Base-by-base conservation (phyloP, 495 filamentous ascomycete genomes). In the Xanthoparmelia taractica region DNA sequence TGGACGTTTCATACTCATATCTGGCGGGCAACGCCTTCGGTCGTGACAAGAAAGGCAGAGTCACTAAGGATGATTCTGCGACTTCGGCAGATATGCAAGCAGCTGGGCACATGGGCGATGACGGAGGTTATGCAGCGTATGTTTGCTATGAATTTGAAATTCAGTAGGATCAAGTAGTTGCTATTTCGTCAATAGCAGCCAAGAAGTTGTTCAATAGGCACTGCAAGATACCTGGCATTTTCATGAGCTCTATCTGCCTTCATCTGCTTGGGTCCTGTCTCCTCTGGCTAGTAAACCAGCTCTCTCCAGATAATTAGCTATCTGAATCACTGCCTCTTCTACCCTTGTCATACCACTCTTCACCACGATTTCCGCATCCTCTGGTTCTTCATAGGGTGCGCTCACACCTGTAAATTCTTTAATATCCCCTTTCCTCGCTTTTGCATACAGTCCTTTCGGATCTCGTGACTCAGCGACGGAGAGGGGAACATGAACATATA, bases 381-480 rank as follows among this genome's bases (percentile, higher is more conserved):
- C 84, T 27, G 94, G 95, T 55, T 83, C 88, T 83, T 98, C 94
- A 75, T 98, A 98, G 7, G 94, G 94, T 36, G 92, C 91, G 63
- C 75, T 78, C 64, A 98, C 90, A 13, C 94, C 95, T 17, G 94
- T 98, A 71, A 98, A 98, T 67, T 97, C 92, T 79, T 93, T 93
- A 71, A 97, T 96, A 71, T 93, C 83, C 18, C 94, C 94, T 57
- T 86, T 86, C 23, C 92, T 80, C 8, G 94, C 94, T 84, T 96
- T 96, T 84, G 95, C 95, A 73, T 98, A 98, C 62, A 98, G 74
- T 12, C 93, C 95, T 83, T 98, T 98, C 31, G 94, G 94, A 73
- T 98, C 94, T 63, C 94, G 81, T 79, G 88, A 75, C 82, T 98
- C 95, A n/a, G 95, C 94, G 41, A 89, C 88, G 73, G 87, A 88